Conservation (phyloP, 768 basidiomycete genomes). For the Candolleomyces eurysporus region DNA sequence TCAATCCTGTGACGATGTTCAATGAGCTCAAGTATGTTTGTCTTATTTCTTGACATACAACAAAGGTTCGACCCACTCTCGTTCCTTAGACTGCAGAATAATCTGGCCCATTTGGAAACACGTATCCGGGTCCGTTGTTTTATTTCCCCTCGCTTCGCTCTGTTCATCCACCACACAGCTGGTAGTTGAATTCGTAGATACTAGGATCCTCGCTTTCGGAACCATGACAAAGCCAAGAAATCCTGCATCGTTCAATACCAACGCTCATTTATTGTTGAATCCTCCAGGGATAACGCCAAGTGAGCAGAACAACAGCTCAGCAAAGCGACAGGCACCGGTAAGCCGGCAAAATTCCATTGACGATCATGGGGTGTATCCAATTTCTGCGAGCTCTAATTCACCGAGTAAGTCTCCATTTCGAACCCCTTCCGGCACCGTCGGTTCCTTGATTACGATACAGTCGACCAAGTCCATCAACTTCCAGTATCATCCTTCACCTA, state of each 20-base stretch:
- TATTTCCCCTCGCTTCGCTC: not conserved
- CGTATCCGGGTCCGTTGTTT: constrained; percentile 53
- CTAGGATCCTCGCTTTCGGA: constrained; percentile 71
- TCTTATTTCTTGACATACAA: not conserved
- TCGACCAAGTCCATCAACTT: constrained; percentile 27
- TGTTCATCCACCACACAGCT: constrained; percentile 38
- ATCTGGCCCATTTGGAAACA: constrained; percentile 66
- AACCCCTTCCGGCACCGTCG: not conserved
- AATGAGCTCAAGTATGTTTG: constrained; percentile 62
- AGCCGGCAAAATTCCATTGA: constrained; percentile 22
- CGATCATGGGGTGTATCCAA: constrained; percentile 46
- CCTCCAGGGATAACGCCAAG: constrained; percentile 59
- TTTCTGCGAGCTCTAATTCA: constrained; percentile 22
- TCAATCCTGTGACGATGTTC: constrained; percentile 65
- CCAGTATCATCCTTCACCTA: constrained; percentile 31
- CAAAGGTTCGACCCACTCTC: not conserved
- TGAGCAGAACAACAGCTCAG: constrained; percentile 1
- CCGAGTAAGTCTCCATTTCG: not conserved
- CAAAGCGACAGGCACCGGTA: not conserved
- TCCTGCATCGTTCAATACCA: constrained; percentile 56
- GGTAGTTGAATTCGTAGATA: constrained; percentile 67
- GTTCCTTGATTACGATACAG: not conserved
- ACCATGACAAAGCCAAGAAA: constrained; percentile 58
- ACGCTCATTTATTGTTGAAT: constrained; percentile 66
- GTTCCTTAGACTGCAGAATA: constrained; percentile 57